phyloP scores from a whole-genome alignment of 805 yeast genomes.

The Nakazawaea holstii region DNA sequence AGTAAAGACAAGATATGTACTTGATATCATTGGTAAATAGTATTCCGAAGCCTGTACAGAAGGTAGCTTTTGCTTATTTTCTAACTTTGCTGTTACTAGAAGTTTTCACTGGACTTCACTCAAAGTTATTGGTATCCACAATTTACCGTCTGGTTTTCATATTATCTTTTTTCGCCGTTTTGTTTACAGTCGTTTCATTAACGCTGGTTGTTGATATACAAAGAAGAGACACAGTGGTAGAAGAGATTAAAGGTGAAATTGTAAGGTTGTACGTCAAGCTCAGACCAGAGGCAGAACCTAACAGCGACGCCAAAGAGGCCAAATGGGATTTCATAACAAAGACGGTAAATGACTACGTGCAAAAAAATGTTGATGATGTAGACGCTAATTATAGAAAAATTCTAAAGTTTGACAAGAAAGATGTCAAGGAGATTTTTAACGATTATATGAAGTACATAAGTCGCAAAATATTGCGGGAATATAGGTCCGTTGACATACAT shows the following conservation, averaged over 20 bases:
- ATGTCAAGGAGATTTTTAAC: neutral
- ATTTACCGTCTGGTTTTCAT: neutral
- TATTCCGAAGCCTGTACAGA: neutral
- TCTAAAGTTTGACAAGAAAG: neutral
- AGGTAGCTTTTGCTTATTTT: neutral
- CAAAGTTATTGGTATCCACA: neutral
- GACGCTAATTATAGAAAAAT: neutral
- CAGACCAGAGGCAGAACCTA: slow-evolving; percentile 2
- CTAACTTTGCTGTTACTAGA: neutral
- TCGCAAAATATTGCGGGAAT: slow-evolving; percentile 1
- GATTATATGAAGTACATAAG: slow-evolving; percentile 1
- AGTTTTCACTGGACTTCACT: neutral
- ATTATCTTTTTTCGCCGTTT: neutral
- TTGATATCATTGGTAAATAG: neutral
- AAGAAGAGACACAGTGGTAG: slow-evolving; percentile 1
- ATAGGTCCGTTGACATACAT: neutral
- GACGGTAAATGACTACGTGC: neutral
- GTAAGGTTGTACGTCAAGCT: slow-evolving; percentile 1
- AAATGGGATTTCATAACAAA: slow-evolving; percentile 3
- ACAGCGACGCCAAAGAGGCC: neutral
- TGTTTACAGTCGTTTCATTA: neutral
- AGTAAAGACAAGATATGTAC: neutral
- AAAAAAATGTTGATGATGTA: neutral
- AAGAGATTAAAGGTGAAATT: neutral
- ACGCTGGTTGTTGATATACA: neutral